Evolutionary conservation across 805 yeast genomes (phyloP), one percentile per base, ranked within the genome.

Genomic region (Middelhovenomyces tepae): DNA sequence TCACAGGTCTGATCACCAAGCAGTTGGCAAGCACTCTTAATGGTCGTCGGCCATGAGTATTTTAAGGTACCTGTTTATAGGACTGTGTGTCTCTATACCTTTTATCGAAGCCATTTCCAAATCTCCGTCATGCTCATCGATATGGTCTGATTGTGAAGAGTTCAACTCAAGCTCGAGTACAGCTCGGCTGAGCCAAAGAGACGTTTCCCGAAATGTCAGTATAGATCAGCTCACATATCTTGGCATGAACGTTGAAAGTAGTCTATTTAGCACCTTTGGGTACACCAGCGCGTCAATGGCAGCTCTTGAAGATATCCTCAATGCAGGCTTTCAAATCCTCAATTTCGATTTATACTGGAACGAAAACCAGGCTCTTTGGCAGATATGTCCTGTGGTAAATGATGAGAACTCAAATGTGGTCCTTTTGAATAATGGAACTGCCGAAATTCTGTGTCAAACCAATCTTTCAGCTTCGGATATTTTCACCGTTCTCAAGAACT

Each of bases 381-480:
- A 71, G 48, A 50, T 73, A 15, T 73, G 79, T 42, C 79, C 79
- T 1, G 65, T n/a, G n/a, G n/a, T n/a, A n/a, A n/a, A n/a, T n/a
- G n/a, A n/a, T n/a, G n/a, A n/a, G n/a, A n/a, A n/a, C n/a, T n/a
- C n/a, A n/a, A n/a, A n/a, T n/a, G n/a, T n/a, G n/a, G n/a, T n/a
- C n/a, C n/a, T n/a, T n/a, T n/a, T n/a, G n/a, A n/a, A n/a, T n/a
- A n/a, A n/a, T n/a, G n/a, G n/a, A n/a, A n/a, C n/a, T n/a, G n/a
- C n/a, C n/a, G n/a, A n/a, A n/a, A n/a, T n/a, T n/a, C n/a, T n/a
- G n/a, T n/a, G n/a, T n/a, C n/a, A n/a, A n/a, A n/a, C n/a, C n/a
- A n/a, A n/a, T n/a, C n/a, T n/a, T n/a, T n/a, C n/a, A n/a, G n/a
- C n/a, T n/a, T n/a, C n/a, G n/a, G n/a, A n/a, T n/a, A n/a, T n/a